Percentiles rank a stretch among this genome's conserved stretches.
These are phyloP conservation scores for Nigrospora oryzae DNA, from an alignment of 2,329 filamentous ascomycete genomes.

Conservation along the genomic window DNA sequence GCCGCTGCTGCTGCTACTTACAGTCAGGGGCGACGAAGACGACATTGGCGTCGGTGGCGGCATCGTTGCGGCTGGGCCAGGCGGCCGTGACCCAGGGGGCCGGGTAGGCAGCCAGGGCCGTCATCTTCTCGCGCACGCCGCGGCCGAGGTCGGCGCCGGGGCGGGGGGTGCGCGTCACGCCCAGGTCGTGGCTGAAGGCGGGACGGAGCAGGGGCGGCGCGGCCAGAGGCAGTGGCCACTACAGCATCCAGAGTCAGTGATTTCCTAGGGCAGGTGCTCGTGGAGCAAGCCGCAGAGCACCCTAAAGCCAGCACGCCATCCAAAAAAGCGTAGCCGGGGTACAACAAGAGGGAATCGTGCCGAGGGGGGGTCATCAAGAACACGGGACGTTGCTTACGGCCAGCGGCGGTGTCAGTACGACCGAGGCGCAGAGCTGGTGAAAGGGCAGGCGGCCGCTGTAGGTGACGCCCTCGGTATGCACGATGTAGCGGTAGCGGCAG, in stretches of 20 bases:
- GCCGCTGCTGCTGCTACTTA: no score
- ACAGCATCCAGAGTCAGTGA: no score
- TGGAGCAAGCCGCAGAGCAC: no score
- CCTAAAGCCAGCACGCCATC: no score
- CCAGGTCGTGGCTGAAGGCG: slow-evolving; percentile 26
- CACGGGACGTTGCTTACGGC: no score
- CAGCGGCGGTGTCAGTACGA: slow-evolving; percentile 37
- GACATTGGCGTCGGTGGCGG: slow-evolving; percentile 28
- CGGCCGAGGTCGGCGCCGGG: not conserved
- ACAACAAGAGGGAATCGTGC: no score
- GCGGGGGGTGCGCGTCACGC: slow-evolving; percentile 3
- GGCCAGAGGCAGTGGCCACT: slow-evolving; percentile 42
- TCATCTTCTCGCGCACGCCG: slow-evolving; percentile 1
- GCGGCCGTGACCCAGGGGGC: slow-evolving; percentile 18
- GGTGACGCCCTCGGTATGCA: slow-evolving; percentile 45
- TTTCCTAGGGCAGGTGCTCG: no score
- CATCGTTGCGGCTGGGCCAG: slow-evolving; percentile 25
- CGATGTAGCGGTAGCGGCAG: slow-evolving; percentile 40
- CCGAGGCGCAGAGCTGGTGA: slow-evolving; percentile 39
- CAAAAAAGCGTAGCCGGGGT: no score
- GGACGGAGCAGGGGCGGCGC: slow-evolving; percentile 31
- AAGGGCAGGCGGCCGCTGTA: slow-evolving; percentile 44
- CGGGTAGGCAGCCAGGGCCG: slow-evolving; percentile 12
- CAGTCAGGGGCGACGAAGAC: slow-evolving; percentile 7
- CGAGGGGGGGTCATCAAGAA: no score